phyloP scores from a whole-genome alignment of 805 yeast species.

The Candida sonorensis region DNA sequence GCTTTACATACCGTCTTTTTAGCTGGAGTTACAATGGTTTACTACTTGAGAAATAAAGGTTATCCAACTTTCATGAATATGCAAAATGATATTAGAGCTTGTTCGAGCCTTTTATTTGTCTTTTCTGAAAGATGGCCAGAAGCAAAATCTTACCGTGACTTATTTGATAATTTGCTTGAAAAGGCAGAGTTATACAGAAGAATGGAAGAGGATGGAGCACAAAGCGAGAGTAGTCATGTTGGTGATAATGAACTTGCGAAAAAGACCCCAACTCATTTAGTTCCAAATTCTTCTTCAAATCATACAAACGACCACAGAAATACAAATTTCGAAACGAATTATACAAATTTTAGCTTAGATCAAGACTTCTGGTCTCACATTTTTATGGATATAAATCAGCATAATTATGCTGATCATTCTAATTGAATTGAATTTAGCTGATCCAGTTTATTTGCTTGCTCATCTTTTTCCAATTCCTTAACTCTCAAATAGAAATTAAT shows the following conservation, averaged over 20 bases:
- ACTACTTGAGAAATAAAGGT: constrained; percentile 18
- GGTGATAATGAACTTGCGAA: too few species aligned
- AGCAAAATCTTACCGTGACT: constrained; percentile 19
- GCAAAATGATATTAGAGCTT: constrained; percentile 21
- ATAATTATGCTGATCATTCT: too few species aligned
- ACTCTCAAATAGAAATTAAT: too few species aligned
- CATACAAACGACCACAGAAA: too few species aligned
- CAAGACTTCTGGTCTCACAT: constrained; percentile 16
- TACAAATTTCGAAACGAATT: not conserved
- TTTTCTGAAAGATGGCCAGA: constrained; percentile 23
- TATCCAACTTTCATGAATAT: constrained; percentile 15
- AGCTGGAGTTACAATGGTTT: constrained; percentile 23
- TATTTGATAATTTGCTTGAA: constrained; percentile 21
- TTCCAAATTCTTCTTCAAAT: too few species aligned
- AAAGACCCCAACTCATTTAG: too few species aligned
- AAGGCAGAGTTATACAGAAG: constrained; percentile 9
- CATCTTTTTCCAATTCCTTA: too few species aligned
- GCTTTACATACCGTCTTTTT: constrained; percentile 18
- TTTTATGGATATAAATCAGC: constrained; percentile 4
- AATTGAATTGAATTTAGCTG: too few species aligned
- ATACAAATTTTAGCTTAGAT: constrained; percentile 8
- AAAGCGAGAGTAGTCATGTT: too few species aligned
- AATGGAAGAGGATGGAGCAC: constrained; percentile 1
- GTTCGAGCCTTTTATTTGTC: constrained; percentile 21
- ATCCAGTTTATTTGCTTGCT: too few species aligned